These are phyloP conservation scores for Fusarium verrucosum DNA, from an alignment of 2,329 filamentous ascomycete species.

Conservation along the genomic window DNA sequence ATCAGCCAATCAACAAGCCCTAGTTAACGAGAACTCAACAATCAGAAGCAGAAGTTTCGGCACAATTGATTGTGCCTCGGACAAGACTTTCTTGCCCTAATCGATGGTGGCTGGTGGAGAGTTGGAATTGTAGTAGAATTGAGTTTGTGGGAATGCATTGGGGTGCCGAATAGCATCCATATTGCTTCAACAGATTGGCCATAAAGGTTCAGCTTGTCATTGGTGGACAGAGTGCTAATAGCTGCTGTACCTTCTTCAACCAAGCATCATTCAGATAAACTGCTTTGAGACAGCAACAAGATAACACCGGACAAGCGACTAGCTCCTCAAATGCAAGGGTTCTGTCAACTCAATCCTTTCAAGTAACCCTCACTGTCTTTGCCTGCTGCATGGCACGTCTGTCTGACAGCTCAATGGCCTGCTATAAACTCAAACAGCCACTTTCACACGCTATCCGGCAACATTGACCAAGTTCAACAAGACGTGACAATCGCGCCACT, in stretches of 20 bases:
- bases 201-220: background rate
- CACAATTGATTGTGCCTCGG: constrained; percentile 11
- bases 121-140: constrained; percentile 13
- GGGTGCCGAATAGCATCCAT: background rate
- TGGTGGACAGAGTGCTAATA: constrained; percentile 1
- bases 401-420: constrained; percentile 27
- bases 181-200: background rate
- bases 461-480: constrained; percentile 19
- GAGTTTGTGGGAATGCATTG: constrained; percentile 15
- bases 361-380: background rate
- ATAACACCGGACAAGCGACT: constrained; percentile 14
- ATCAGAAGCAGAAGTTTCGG: constrained; percentile 17
- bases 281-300: constrained; percentile 1
- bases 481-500: constrained; percentile 15
- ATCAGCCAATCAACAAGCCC: constrained; percentile 26
- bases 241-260: background rate
- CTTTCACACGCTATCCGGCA: background rate
- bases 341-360: background rate
- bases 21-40: constrained; percentile 11
- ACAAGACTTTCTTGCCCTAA: constrained; percentile 5
- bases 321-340: background rate
- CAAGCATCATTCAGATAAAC: background rate
- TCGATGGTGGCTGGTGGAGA: constrained; percentile 12
- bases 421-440: constrained; percentile 18
- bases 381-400: constrained; percentile 20